Evolutionary conservation across 345 rosid species (phyloP), one percentile per base, ranked within the genome.

Genomic region (Anastatica hierochuntica): DNA sequence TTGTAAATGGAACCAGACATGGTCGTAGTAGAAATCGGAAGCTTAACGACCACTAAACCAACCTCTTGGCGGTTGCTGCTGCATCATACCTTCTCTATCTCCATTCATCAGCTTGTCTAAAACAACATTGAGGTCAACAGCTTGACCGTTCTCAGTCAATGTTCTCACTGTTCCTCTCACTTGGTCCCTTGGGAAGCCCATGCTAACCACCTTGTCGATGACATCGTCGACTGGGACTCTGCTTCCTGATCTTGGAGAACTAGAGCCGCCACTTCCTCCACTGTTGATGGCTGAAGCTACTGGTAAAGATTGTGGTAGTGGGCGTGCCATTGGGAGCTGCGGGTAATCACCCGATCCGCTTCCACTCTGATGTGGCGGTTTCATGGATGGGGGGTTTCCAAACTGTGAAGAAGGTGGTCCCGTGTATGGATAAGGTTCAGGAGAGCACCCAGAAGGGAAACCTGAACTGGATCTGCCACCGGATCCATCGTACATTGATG

Each of bases 81-180:
- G 33, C 71, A 43, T 51, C 38, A 49, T 10, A 58, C 34, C 51
- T 56, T 58, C 63, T 49, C 62, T 41, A 18, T 80, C 80, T 40
- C 76, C 95, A 44, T 80, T 90, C 97, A 86, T 90, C 60, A 90
- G 76, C 80, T 83, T 90, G 71, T 90, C 97, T 60, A 90, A 71
- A 57, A 90, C 97, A 48, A 74, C 58, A 67, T 90, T 90, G 56
- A 90, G 74, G 63, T 90, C 95, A n/a, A 90, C 94, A 2, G 83
- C 47, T 72, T 86, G 94, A 13, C 95, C 95, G 10, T 74, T 86
- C 76, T 90, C 97, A 0, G 95, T 90, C 70, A 90, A 66, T 58
- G 73, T 77, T 55, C 81, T 59, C 37, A 90, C 95, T 3, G 95
- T 80, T 37, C 78, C 95, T 70, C 83, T 77, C 26, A 90, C 94